Conservation (phyloP, 2,329 filamentous ascomycete species). For the Zymoseptoria ardabiliae region DNA sequence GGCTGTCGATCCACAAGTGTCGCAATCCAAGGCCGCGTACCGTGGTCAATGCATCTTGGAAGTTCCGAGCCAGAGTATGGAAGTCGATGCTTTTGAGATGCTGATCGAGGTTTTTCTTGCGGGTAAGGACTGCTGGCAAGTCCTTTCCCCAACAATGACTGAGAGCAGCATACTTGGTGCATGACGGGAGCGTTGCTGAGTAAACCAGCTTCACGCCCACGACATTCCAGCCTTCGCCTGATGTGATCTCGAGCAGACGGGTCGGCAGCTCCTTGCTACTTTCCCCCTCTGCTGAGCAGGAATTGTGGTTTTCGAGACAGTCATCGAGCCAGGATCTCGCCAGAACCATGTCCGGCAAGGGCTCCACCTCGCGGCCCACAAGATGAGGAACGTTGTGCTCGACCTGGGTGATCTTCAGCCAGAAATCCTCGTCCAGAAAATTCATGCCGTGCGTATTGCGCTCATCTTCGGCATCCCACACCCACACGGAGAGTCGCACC, state of each 20-base stretch:
- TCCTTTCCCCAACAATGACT: slow-evolving; percentile 10
- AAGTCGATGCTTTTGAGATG: slow-evolving; percentile 1
- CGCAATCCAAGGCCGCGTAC: neutral
- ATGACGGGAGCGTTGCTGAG: neutral
- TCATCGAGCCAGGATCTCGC: neutral
- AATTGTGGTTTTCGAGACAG: neutral
- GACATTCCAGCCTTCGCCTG: neutral
- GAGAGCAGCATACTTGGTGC: slow-evolving; percentile 4
- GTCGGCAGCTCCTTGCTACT: neutral
- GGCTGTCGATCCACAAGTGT: slow-evolving; percentile 7
- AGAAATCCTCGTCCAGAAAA: too few relatives aligned
- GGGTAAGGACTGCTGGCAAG: slow-evolving; percentile 1
- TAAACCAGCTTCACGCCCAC: neutral
- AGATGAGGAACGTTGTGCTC: too few relatives aligned
- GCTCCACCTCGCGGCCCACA: neutral
- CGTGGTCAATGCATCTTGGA: slow-evolving; percentile 3
- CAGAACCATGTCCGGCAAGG: neutral
- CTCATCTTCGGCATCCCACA: neutral
- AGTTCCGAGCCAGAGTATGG: neutral
- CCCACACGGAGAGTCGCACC: neutral
- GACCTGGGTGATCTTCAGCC: too few relatives aligned
- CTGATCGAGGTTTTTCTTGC: neutral
- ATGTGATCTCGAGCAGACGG: neutral
- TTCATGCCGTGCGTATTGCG: too few relatives aligned
- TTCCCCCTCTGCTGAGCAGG: neutral